Conservation (phyloP, 345 rosid genomes). For the Bruguiera parviflora region DNA sequence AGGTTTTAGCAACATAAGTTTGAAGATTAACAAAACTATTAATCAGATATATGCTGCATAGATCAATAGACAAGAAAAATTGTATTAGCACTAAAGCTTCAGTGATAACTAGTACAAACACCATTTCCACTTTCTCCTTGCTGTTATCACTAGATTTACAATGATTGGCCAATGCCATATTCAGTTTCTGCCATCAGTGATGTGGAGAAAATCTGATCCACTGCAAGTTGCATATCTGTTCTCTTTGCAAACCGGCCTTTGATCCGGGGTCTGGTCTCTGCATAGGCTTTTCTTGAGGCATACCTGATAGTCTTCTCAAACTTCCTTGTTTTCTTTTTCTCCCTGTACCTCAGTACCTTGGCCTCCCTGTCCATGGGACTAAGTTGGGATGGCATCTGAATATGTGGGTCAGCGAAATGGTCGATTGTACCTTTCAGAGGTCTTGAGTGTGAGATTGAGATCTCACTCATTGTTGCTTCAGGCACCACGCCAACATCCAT, state of each 20-base stretch:
- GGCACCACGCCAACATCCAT: conserved; percentile 68
- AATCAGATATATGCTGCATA: conserved; percentile 16
- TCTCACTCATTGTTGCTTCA: conserved; percentile 58
- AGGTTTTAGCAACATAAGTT: conserved; percentile 10
- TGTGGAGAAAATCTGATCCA: conserved; percentile 61
- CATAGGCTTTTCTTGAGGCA: conserved; percentile 96
- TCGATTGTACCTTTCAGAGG: conserved; percentile 56
- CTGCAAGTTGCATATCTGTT: conserved; percentile 52
- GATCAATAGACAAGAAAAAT: conserved; percentile 21
- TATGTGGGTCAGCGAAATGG: conserved; percentile 46
- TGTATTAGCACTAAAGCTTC: conserved; percentile 18
- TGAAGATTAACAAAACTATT: conserved; percentile 20
- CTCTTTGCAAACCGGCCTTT: conserved; percentile 93
- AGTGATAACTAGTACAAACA: conserved; percentile 18
- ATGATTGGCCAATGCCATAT: conserved; percentile 79
- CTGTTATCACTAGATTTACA: conserved; percentile 24
- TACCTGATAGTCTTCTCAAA: conserved; percentile 95
- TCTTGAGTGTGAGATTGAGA: conserved; percentile 48
- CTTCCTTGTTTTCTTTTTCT: conserved; percentile 84
- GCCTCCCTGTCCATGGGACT: conserved; percentile 86
- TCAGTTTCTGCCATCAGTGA: conserved; percentile 44
- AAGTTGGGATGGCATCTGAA: conserved; percentile 59
- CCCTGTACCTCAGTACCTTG: conserved; percentile 86
- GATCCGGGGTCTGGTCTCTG: conserved; percentile 88
- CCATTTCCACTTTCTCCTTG: background rate